Conservation (phyloP, 345 rosid genomes). For the Conringia planisiliqua region DNA sequence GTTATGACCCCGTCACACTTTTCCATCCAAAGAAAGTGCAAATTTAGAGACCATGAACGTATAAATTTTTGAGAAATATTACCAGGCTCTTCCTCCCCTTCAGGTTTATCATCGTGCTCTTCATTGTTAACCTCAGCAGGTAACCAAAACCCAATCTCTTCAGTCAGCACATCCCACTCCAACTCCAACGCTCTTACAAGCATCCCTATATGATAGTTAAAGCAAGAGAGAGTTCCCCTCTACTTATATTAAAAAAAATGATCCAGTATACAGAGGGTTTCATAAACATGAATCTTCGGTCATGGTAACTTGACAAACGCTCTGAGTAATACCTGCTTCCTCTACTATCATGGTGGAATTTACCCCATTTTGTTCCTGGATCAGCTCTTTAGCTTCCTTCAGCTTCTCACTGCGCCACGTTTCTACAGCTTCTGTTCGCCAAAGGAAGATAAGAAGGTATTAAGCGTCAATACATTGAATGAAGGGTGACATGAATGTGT, state of each 20-base stretch:
- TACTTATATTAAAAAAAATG: neutral
- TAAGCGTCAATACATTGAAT: conserved; percentile 4
- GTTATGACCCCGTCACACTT: neutral
- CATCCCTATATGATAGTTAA: conserved; percentile 42
- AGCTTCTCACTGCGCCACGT: conserved; percentile 85
- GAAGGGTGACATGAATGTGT: neutral
- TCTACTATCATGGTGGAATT: conserved; percentile 53
- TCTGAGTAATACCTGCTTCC: conserved; percentile 64
- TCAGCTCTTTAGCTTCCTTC: conserved; percentile 54
- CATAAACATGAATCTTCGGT: neutral
- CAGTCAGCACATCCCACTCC: conserved; percentile 71
- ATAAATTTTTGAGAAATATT: conserved; percentile 15
- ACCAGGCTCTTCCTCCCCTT: conserved; percentile 80
- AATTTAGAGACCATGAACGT: neutral
- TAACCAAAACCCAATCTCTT: conserved; percentile 87
- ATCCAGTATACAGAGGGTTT: neutral
- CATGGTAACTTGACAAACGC: neutral
- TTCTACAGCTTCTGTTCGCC: conserved; percentile 74
- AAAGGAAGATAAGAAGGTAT: conserved; percentile 23
- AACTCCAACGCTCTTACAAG: conserved; percentile 73
- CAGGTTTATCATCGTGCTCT: conserved; percentile 88
- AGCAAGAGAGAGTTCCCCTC: neutral
- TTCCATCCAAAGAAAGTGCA: neutral
- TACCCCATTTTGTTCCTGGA: conserved; percentile 37
- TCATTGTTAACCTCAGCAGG: conserved; percentile 61